Evolutionary conservation across 768 basidiomycete genomes (phyloP).

Genomic region (Gymnopilus dilepis): DNA sequence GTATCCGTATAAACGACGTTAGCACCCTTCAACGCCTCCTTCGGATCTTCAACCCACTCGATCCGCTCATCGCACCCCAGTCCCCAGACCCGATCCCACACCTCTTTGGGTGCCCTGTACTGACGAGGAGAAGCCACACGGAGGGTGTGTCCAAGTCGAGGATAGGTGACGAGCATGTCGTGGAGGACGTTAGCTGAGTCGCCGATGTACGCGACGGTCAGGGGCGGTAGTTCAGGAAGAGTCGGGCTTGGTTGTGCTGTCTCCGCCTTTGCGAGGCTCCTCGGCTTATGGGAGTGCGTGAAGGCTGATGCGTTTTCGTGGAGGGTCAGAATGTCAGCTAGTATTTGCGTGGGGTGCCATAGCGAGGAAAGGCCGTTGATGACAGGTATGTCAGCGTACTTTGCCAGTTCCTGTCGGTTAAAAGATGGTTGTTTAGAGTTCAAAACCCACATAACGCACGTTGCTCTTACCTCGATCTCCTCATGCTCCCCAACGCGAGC

Average conservation of each 20-base stretch:
- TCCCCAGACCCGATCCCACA: conserved; percentile 83
- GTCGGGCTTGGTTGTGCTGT: conserved; percentile 22
- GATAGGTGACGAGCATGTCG: conserved; percentile 96
- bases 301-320: conserved; percentile 68
- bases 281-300: too few relatives aligned
- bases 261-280: too few relatives aligned
- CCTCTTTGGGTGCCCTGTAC: conserved; percentile 72
- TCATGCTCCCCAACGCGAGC: conserved; percentile 92
- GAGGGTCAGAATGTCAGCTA: conserved; percentile 92
- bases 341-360: conserved; percentile 96
- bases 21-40: conserved; percentile 86
- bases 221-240: conserved; percentile 65
- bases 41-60: conserved; percentile 78
- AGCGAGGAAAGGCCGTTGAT: conserved; percentile 96
- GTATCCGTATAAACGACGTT: conserved; percentile 98
- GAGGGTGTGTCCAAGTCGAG: conserved; percentile 86
- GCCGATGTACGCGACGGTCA: conserved; percentile 93
- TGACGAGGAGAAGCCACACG: conserved; percentile 82
- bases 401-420: conserved; percentile 77
- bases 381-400: conserved; percentile 91
- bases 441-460: background rate
- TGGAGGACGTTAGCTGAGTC: conserved; percentile 95
- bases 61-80: conserved; percentile 76
- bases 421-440: too few relatives aligned
- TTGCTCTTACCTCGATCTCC: conserved; percentile 75